Evolutionary conservation across 78 protist genomes (phyloP), one percentile per base, ranked within the genome.

Genomic region (Isochrysis galbana): DNA sequence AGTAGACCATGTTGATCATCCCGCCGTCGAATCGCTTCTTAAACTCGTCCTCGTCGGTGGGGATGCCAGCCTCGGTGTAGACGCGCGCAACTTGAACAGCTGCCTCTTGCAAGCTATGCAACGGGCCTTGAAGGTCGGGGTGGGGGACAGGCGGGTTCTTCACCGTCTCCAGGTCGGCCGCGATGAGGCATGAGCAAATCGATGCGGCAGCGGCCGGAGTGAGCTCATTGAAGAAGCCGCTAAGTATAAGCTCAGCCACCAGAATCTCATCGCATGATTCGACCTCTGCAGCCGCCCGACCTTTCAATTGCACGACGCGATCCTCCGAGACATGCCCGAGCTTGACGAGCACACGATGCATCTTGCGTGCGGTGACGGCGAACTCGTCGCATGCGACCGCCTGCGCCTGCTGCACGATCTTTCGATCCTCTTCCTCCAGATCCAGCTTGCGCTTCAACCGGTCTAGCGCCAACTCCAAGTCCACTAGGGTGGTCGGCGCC

Each of bases 51-150:
- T 92, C 97, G 47, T 95, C 98, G 29, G 96, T 45, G 10, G n/a
- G 42, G 19, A 97, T 51, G 84, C 95, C 94, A 78, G 95, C 93
- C 82, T 98, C 99, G 41, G 55, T 34, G n/a, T 91, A 78, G 19
- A 98, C 98, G 1, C 47, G 48, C 1, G 94, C 97, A 38, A 98
- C 80, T 21, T 93, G 94, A 32, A 74, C 19, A 19, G 98, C 99
- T 7, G 95, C 46, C 34, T 97, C 97, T 47, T 89, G 94, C 67
- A 97, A 29, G 17, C 36, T 36, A 32, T 5, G 29, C 48, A n/a
- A n/a, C 44, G 41, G 41, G 44, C 44, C 29, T 21, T 26, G 41
- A 17, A 70, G 80, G 29, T 17, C 41, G 29, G 80, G 41, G 41
- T 1, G 80, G 29, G 80, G 80, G 44, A 41, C 14, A 5, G 34